Base-by-base conservation (phyloP, 1,284 basidiomycete species). In the Vanrija pseudolonga region DNA sequence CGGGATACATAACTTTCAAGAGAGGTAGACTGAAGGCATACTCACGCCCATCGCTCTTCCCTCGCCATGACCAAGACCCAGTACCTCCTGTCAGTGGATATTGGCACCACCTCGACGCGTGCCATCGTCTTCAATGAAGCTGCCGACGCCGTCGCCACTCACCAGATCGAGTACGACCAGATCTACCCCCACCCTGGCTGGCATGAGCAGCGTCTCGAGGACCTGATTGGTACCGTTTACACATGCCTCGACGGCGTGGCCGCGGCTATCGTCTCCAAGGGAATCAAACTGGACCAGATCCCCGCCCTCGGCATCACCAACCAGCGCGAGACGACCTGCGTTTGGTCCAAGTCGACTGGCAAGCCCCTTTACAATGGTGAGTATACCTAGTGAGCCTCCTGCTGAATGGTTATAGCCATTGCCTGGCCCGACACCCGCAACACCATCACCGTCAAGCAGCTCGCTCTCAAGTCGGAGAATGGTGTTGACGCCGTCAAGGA, bases 381-480 rank as follows among this genome's bases (percentile, higher is more conserved):
- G 55, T 48, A 0, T 7, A 12, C 26, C 2, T 12, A 8, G 23
- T 24, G 28, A 18, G n/a, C n/a, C n/a, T n/a, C n/a, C n/a, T n/a
- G n/a, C 20, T 22, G 32, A 26, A 50, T 49, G 38, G 44, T 39
- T 9, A 19, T 12, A 57, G 90, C 93, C 46, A 93, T 98, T 65
- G 95, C 97, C 19, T 98, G 95, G 95, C 88, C 90, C 53, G 95
- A 98, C 73, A 86, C 88, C 9, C 84, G 96, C 44, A 98, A 53
- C 55, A 53, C 55, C 2, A 42, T 47, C 4, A 57, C 55, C 17
- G 55, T 57, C 39, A 46, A 45, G 32, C 47, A 47, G 47, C 51
- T 57, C n/a, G 28, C 51, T 6, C 28, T 53, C 43, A 53, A 50
- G 55, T 47, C 51, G 9, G 9, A 12, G 22, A 47, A 47, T 39